Percentiles rank a stretch among this genome's conserved stretches.
phyloP scores from a whole-genome alignment of 768 basidiomycete species.

The Kwoniella europaea region DNA sequence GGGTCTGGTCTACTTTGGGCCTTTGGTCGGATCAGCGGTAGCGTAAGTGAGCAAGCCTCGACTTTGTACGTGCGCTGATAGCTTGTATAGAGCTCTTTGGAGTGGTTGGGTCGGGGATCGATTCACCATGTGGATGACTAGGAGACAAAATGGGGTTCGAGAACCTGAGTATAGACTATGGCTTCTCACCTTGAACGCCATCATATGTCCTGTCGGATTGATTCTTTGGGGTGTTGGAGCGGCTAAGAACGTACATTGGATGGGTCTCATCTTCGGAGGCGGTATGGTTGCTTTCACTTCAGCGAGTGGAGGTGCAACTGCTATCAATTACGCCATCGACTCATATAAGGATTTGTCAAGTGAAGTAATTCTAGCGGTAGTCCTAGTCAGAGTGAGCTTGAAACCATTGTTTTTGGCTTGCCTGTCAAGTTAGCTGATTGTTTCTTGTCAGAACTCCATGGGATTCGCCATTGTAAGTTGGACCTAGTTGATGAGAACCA shows the following conservation, averaged over 20 bases:
- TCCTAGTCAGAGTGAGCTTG: constrained; percentile 13
- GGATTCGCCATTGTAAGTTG: constrained; percentile 20
- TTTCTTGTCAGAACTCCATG: constrained; percentile 4
- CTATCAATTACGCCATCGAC: constrained; percentile 24
- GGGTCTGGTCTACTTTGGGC: constrained; percentile 8
- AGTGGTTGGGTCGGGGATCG: constrained; percentile 13
- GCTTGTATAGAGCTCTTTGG: background rate
- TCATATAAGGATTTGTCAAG: constrained; percentile 20
- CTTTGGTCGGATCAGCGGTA: constrained; percentile 1
- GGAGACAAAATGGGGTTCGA: constrained; percentile 5
- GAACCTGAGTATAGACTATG: constrained; percentile 19
- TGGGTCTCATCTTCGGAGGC: constrained; percentile 19
- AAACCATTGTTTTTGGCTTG: background rate
- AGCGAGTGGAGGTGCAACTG: constrained; percentile 4
- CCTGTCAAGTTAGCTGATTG: background rate
- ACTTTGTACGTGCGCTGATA: background rate
- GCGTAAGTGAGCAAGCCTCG: background rate
- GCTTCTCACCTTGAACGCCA: constrained; percentile 1
- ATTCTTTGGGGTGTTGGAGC: constrained; percentile 25
- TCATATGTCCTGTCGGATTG: constrained; percentile 9
- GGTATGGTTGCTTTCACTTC: constrained; percentile 12
- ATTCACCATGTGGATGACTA: constrained; percentile 7
- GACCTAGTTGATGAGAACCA: background rate
- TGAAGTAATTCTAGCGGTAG: constrained; percentile 13
- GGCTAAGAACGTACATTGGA: constrained; percentile 15